Evolutionary conservation across 495 filamentous ascomycete species (phyloP), one percentile per base, ranked within the genome.

Genomic region (Penicillium daleae): DNA sequence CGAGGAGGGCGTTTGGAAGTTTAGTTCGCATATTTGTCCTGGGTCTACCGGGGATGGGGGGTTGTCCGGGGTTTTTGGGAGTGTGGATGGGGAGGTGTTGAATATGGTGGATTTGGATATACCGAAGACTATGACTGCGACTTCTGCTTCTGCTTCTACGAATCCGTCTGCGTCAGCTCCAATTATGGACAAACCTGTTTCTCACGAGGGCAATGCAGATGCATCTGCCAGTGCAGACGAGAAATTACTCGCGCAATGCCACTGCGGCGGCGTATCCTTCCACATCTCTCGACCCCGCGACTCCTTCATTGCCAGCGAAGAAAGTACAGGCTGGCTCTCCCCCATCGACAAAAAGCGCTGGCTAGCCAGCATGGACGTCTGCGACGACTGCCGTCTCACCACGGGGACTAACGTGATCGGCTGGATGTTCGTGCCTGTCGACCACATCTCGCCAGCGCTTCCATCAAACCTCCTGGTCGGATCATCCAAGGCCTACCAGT

Each of bases 201-300:
- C 22, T 17, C 46, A 49, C 4, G 24, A n/a, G 6, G 24, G 24
- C 4, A 17, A 27, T 17, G 5, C 13, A 12, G 1, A 33, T n/a
- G 26, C 21, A 39, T 15, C 35, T 4, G 5, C 12, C 22, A 0
- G 22, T n/a, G 21, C 17, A 7, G 37, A 57, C 17, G 51, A 57
- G 3, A 24, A 71, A 39, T 65, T 80, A 12, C 64, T 72, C 57
- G 70, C 73, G n/a, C 57, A 72, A 33, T 87, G 85, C 56, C 76
- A 81, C 40, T 87, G 84, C 63, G 72, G 77, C 3, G 85, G 83
- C 8, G 76, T 86, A 9, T 66, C 74, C 7, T 78, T 82, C 61
- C 60, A 48, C 21, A 75, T 83, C 31, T 51, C 75, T 27, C 68
- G 75, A 21, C 78, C 75, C 0, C 63, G 68, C 19, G 55, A 70